Evolutionary conservation across 2,329 filamentous ascomycete species (phyloP), one percentile per base, ranked within the genome.

Genomic region (Neoascochyta sp.): DNA sequence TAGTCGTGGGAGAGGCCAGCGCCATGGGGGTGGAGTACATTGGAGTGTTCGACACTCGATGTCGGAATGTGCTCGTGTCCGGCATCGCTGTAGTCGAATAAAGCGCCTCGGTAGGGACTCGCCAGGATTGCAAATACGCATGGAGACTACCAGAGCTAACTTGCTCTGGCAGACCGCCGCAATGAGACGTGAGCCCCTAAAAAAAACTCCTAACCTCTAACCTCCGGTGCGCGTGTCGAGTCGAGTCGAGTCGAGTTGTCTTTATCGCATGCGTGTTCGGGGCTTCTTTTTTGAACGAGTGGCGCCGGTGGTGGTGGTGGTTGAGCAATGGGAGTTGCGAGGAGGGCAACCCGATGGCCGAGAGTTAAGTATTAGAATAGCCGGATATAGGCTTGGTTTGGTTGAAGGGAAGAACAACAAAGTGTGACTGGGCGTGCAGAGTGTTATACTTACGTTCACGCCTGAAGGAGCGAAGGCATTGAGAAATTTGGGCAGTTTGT

Each of bases 121-220:
- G 67, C 67, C 66, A 71, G 66, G 57, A 58, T 69, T 67, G 67
- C 67, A 56, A 67, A 57, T 65, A 62, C 63, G 65, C 64, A 67
- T 68, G 60, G 62, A 67, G 64, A 65, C 66, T 69, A 66, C 67
- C 65, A 67, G 66, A 68, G 66, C 65, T 62, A 63, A 50, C 56
- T 63, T 60, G 64, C 66, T 67, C 66, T 66, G 64, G 65, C 65
- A 69, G 64, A 60, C 62, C 55, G 63, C 65, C 61, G 56, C 54
- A 51, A 55, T 64, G 50, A 64, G 62, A 63, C 61, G 60, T 60
- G 62, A 58, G 58, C 60, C 60, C n/a, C 58, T 55, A 61, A 58
- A 62, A 57, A 53, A 55, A 51, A 54, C 52, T 43, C 49, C 43
- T 54, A 50, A n/a, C n/a, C n/a, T n/a, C n/a, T n/a, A n/a, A n/a